phyloP scores from a whole-genome alignment of 2,329 filamentous ascomycete genomes.

The Rhexocercosporidium sp. region DNA sequence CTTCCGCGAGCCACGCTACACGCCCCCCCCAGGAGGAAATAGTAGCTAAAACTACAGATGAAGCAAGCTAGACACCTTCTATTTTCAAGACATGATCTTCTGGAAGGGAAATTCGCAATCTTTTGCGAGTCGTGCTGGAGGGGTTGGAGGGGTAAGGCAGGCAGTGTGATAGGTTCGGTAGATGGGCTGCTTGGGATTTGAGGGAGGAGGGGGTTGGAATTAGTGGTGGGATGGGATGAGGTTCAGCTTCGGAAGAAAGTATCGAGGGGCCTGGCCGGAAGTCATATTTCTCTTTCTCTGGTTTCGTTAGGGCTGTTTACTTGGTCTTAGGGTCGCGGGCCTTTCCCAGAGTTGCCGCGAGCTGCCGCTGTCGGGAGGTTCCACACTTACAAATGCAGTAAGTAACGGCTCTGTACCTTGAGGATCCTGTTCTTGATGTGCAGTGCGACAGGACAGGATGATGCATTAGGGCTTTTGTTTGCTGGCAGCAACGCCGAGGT shows the following conservation, averaged over 20 bases:
- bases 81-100: background rate
- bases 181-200: background rate
- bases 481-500: constrained; percentile 9
- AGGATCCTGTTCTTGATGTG: background rate
- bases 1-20: background rate
- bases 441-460: too few relatives aligned
- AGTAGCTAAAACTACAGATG: constrained; percentile 4
- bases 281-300: background rate
- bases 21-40: too few relatives aligned
- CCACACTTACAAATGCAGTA: too few relatives aligned
- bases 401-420: background rate
- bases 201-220: background rate
- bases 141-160: background rate
- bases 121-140: background rate
- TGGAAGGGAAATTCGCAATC: constrained; percentile 7
- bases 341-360: constrained; percentile 1
- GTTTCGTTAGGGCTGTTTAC: background rate
- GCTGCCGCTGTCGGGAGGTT: constrained; percentile 2
- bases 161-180: constrained; percentile 2
- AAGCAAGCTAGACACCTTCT: background rate
- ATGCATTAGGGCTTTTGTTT: background rate
- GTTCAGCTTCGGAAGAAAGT: background rate
- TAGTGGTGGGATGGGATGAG: background rate
- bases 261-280: background rate
- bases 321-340: background rate